Percentiles rank a stretch among this genome's conserved stretches.
Evolutionary conservation across 495 filamentous ascomycete genomes (phyloP).

Genomic region (Hypoxylon trugodes): DNA sequence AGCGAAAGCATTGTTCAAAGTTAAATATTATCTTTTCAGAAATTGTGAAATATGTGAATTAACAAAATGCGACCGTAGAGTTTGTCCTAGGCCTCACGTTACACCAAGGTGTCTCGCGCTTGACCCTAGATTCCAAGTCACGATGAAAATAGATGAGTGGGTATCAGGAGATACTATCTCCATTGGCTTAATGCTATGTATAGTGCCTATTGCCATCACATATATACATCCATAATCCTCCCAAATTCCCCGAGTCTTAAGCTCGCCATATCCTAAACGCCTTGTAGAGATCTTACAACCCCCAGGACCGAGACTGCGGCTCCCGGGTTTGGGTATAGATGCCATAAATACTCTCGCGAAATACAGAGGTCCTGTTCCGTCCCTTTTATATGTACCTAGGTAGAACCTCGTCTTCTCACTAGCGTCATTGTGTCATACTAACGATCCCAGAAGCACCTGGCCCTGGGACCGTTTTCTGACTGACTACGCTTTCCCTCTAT

Average conservation of each 20-base stretch:
- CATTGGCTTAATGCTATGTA: slow-evolving; percentile 7
- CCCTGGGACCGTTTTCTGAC: slow-evolving; percentile 15
- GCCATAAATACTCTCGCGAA: slow-evolving; percentile 6
- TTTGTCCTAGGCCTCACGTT: too few species aligned
- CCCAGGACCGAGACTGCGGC: background rate
- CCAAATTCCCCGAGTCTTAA: background rate
- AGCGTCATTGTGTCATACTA: background rate
- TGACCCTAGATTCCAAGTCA: too few species aligned
- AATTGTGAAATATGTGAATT: background rate
- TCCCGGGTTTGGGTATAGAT: background rate
- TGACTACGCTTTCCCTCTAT: background rate
- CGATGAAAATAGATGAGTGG: too few species aligned
- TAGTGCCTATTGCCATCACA: background rate
- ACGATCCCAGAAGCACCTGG: slow-evolving; percentile 34
- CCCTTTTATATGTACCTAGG: background rate
- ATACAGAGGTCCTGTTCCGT: background rate
- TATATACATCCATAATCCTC: slow-evolving; percentile 13
- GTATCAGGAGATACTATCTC: slow-evolving; percentile 19
- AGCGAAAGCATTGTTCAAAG: slow-evolving; percentile 31
- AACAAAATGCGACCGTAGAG: background rate
- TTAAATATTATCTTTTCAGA: background rate
- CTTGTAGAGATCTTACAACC: slow-evolving; percentile 2
- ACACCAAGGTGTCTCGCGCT: too few species aligned
- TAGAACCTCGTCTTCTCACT: background rate
- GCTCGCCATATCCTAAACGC: slow-evolving; percentile 1